Conservation (phyloP, 805 yeast species). For the Yamadazyma kitorensis region DNA sequence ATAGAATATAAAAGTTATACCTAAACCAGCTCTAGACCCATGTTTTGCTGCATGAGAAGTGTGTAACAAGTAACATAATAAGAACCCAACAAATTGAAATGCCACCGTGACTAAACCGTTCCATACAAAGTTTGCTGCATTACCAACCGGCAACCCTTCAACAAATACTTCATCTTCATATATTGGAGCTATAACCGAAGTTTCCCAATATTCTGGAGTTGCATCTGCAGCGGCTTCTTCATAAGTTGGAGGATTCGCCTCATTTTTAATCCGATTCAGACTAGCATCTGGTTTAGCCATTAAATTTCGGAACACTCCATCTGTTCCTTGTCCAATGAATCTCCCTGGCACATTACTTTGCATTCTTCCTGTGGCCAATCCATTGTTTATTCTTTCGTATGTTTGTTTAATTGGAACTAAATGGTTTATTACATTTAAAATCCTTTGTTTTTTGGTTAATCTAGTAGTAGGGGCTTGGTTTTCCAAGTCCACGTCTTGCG, state of each 20-base stretch:
- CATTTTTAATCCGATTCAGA: constrained; percentile 31
- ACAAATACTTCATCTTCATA: constrained; percentile 87
- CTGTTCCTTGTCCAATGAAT: constrained; percentile 51
- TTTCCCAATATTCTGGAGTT: constrained; percentile 96
- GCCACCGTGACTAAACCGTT: constrained; percentile 84
- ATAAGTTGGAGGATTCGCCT: constrained; percentile 76
- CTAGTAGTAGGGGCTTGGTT: constrained; percentile 17
- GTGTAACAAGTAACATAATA: constrained; percentile 84
- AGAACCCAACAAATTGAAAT: constrained; percentile 91
- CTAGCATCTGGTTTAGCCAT: constrained; percentile 81
- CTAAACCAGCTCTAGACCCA: constrained; percentile 91
- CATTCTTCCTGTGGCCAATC: constrained; percentile 41
- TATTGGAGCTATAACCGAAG: constrained; percentile 74
- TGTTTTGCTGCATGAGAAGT: constrained; percentile 97
- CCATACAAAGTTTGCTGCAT: constrained; percentile 85
- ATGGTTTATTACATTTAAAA: constrained; percentile 29
- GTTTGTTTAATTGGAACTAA: constrained; percentile 41
- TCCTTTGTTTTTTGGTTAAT: constrained; percentile 28
- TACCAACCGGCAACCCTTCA: constrained; percentile 95
- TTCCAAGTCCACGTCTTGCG: constrained; percentile 24
- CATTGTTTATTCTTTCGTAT: constrained; percentile 41
- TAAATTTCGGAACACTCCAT: constrained; percentile 91
- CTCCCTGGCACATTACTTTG: constrained; percentile 42
- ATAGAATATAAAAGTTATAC: constrained; percentile 73
- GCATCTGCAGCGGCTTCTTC: constrained; percentile 94